Conservation (phyloP, 805 yeast genomes). For the Wickerhamiella spandovensis region DNA sequence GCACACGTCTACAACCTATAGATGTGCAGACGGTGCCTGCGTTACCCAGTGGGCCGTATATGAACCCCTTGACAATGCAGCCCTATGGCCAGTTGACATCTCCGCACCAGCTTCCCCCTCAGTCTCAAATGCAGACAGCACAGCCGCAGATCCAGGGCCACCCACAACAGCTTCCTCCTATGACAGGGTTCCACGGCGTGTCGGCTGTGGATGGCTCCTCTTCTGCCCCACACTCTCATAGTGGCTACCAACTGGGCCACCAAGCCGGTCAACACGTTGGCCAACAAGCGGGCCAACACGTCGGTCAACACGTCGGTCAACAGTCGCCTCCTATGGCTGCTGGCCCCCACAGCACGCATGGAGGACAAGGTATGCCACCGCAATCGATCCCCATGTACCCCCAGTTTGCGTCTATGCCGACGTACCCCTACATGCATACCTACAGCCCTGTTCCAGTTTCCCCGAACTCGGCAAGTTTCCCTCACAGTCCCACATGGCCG, state of each 20-base stretch:
- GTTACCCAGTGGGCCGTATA: neutral
- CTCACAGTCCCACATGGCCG: neutral
- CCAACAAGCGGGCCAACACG: no score
- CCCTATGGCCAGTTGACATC: neutral
- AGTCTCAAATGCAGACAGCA: neutral
- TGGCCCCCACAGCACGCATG: neutral
- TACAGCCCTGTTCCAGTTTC: neutral
- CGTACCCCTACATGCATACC: neutral
- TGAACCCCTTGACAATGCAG: neutral
- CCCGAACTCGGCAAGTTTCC: neutral
- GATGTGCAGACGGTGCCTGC: neutral
- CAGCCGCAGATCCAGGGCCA: neutral
- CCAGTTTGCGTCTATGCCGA: neutral
- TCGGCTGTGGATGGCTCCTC: neutral
- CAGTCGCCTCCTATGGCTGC: neutral
- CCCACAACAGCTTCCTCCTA: neutral
- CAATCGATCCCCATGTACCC: neutral
- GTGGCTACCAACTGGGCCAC: neutral
- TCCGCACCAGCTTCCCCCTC: neutral
- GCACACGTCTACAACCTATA: neutral
- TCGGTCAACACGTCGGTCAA: neutral
- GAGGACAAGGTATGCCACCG: neutral
- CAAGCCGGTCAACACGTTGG: no score
- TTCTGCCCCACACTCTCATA: neutral
- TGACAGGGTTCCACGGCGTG: neutral